Percentiles rank a stretch among this genome's conserved stretches.
These are phyloP conservation scores for Pseudogymnoascus sp. DNA, from an alignment of 2,329 filamentous ascomycete species.

Conservation along the genomic window DNA sequence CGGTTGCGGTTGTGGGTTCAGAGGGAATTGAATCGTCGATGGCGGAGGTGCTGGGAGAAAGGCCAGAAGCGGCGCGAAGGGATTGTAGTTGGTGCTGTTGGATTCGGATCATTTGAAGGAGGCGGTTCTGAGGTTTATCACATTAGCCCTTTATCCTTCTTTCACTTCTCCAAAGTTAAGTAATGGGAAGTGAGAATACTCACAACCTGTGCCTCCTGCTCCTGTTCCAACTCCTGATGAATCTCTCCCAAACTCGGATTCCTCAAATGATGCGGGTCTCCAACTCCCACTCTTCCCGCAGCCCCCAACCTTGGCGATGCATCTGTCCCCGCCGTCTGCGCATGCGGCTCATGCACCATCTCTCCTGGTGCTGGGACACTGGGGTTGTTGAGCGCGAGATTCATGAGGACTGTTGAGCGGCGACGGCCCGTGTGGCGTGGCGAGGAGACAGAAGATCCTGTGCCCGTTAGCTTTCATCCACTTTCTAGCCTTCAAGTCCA, in stretches of 20 bases:
- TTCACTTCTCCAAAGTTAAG: background rate
- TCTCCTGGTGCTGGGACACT: constrained; percentile 60
- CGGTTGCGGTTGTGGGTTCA: constrained; percentile 32
- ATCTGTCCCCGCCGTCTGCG: constrained; percentile 3
- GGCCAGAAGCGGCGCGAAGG: constrained; percentile 39
- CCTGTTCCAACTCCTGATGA: constrained; percentile 70
- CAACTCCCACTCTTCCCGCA: constrained; percentile 16
- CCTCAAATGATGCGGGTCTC: constrained; percentile 56
- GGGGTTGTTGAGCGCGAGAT: constrained; percentile 66
- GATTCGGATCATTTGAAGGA: constrained; percentile 67
- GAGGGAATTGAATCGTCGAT: constrained; percentile 35
- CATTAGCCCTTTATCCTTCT: background rate
- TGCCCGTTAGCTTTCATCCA: background rate
- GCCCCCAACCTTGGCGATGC: background rate
- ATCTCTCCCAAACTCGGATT: constrained; percentile 67
- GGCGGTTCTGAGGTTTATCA: constrained; percentile 50
- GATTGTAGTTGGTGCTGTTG: constrained; percentile 65
- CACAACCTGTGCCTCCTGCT: constrained; percentile 72
- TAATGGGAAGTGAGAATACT: constrained; percentile 22
- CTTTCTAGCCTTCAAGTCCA: too few relatives aligned
- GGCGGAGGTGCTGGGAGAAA: constrained; percentile 34
- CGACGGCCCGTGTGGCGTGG: constrained; percentile 48
- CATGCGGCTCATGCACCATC: constrained; percentile 46
- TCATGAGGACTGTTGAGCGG: constrained; percentile 63
- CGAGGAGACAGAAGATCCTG: constrained; percentile 32